These are phyloP conservation scores for Marasmius tenuissimus DNA, from an alignment of 1,284 basidiomycete genomes.

Conservation along the genomic window DNA sequence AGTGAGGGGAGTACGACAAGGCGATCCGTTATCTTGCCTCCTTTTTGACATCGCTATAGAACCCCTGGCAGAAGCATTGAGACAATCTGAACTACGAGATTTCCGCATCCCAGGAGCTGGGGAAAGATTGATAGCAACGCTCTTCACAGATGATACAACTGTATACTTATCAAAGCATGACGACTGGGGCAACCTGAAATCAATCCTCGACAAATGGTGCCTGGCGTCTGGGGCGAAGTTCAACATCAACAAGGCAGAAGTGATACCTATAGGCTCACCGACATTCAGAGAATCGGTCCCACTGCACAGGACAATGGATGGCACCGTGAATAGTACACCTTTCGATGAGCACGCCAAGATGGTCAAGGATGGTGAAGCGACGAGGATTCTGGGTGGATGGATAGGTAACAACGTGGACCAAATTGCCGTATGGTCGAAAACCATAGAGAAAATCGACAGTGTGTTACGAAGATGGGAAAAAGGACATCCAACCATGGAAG, in stretches of 20 bases:
- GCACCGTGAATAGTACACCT: background rate
- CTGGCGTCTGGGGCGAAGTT: background rate
- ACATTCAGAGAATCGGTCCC: background rate
- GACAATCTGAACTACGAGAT: background rate
- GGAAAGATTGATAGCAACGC: background rate
- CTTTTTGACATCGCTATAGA: slow-evolving; percentile 6
- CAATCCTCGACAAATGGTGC: background rate
- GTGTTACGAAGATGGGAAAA: slow-evolving; percentile 12
- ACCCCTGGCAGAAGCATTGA: background rate
- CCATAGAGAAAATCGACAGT: slow-evolving; percentile 16
- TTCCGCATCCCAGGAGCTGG: background rate
- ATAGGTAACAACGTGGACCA: slow-evolving; percentile 4
- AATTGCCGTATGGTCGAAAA: slow-evolving; percentile 13
- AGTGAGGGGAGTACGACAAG: slow-evolving; percentile 17
- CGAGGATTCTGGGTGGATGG: background rate
- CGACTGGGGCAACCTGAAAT: background rate
- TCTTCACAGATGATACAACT: background rate
- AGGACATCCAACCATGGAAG: slow-evolving; percentile 16
- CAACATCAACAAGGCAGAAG: background rate
- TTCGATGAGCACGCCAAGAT: slow-evolving; percentile 16
- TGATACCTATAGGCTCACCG: background rate
- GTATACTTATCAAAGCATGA: background rate
- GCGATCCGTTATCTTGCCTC: slow-evolving; percentile 26
- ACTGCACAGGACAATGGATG: background rate
- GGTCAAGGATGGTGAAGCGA: background rate